Conservation (phyloP, 164 flowering plant genomes). For the Echeveria elegans region DNA sequence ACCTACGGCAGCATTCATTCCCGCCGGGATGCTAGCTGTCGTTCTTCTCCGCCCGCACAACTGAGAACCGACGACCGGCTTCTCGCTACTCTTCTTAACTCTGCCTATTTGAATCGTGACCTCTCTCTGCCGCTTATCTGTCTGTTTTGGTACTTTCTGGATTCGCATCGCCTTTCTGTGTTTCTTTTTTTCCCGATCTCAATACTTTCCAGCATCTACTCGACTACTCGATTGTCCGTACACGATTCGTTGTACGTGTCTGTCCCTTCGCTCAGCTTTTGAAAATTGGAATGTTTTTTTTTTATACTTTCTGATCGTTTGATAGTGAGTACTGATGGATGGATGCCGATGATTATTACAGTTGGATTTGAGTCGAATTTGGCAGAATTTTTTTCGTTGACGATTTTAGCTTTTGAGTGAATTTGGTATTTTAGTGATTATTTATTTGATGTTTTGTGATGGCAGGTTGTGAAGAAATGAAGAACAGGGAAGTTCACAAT, state of each 20-base stretch:
- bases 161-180: no score
- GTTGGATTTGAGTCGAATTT: no score
- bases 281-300: neutral
- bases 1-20: no score
- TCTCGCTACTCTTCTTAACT: neutral
- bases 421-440: neutral
- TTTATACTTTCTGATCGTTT: no score
- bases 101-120: neutral
- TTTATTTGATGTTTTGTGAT: neutral
- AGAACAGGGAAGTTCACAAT: slow-evolving; percentile 28
- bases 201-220: no score
- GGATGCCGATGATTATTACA: neutral
- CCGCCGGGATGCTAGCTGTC: slow-evolving; percentile 11
- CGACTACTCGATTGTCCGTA: neutral
- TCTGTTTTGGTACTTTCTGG: neutral
- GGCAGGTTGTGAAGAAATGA: slow-evolving; percentile 43
- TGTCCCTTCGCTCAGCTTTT: neutral
- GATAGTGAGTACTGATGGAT: no score
- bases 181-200: neutral
- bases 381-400: no score
- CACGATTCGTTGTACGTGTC: neutral
- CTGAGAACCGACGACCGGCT: neutral
- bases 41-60: no score
- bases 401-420: no score
- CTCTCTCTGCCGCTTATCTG: neutral